phyloP scores from a whole-genome alignment of 208 protist genomes.

The Tritrichomonas foetus region DNA sequence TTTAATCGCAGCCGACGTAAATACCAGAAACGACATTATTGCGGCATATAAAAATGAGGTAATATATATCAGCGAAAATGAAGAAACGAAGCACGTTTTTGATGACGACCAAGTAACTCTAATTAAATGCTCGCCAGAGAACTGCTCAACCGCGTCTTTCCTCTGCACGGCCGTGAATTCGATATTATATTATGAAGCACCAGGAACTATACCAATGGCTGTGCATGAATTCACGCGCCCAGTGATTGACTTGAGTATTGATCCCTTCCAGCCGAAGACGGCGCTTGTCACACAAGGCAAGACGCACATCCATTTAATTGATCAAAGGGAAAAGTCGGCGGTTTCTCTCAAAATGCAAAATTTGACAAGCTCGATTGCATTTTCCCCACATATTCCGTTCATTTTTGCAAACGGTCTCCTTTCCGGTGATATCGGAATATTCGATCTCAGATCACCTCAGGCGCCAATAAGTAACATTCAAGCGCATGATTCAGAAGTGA shows the following conservation, averaged over 20 bases:
- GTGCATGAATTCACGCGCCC: neutral
- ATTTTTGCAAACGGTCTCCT: neutral
- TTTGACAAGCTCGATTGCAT: neutral
- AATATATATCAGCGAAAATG: neutral
- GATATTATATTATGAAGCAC: too few species aligned
- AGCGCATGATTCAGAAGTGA: neutral
- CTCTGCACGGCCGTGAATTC: too few species aligned
- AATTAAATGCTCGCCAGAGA: neutral
- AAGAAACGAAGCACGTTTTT: neutral
- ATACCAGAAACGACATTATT: neutral
- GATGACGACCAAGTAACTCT: neutral
- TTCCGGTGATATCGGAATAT: neutral
- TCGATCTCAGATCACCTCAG: neutral
- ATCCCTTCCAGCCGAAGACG: neutral
- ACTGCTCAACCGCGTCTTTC: too few species aligned
- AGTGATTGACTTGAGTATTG: neutral
- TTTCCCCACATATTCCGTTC: neutral
- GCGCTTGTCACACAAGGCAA: neutral
- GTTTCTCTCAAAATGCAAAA: neutral
- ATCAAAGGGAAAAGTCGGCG: neutral
- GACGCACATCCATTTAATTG: neutral
- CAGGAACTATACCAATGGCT: too few species aligned
- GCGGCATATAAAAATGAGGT: neutral
- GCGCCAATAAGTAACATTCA: neutral
- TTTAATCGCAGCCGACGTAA: neutral